A percentile compares a stretch with the other conserved stretches of the same genome.
Evolutionary conservation across 2,329 filamentous ascomycete species (phyloP).

Genomic region (Uncinocarpus reesii): DNA sequence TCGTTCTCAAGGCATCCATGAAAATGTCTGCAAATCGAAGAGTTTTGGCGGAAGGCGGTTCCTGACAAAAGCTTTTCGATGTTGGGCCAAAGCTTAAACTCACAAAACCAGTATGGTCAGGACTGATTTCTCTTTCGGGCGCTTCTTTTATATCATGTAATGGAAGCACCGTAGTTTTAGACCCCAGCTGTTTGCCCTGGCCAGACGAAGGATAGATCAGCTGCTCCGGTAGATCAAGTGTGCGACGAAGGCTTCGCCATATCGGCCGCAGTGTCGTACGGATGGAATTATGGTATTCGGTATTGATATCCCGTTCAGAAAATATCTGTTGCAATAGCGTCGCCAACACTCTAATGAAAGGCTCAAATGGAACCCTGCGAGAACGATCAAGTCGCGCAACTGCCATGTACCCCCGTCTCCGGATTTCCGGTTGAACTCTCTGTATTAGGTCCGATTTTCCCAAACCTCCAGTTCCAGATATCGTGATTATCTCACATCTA

Average conservation of each 20-base stretch:
- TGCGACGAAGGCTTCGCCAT: constrained; percentile 48
- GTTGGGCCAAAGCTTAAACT: constrained; percentile 29
- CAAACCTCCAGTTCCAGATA: constrained; percentile 47
- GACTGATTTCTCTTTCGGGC: constrained; percentile 23
- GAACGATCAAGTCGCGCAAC: constrained; percentile 51
- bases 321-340: constrained; percentile 55
- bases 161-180: constrained; percentile 17
- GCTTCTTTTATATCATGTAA: constrained; percentile 27
- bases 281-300: constrained; percentile 51
- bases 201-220: constrained; percentile 33
- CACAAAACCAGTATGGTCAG: constrained; percentile 26
- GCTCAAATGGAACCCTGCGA: constrained; percentile 51
- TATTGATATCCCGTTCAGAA: constrained; percentile 52
- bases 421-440: constrained; percentile 47
- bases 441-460: constrained; percentile 53
- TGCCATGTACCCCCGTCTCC: constrained; percentile 51
- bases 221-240: constrained; percentile 60
- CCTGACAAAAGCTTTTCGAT: constrained; percentile 26
- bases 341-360: constrained; percentile 50
- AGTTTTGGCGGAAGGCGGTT: constrained; percentile 31
- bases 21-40: constrained; percentile 80
- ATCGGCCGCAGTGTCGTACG: constrained; percentile 46
- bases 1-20: constrained; percentile 70
- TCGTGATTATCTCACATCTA: constrained; percentile 51
- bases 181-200: constrained; percentile 27